phyloP scores from a whole-genome alignment of 2,329 filamentous ascomycete species.

The Diaporthe velutina region DNA sequence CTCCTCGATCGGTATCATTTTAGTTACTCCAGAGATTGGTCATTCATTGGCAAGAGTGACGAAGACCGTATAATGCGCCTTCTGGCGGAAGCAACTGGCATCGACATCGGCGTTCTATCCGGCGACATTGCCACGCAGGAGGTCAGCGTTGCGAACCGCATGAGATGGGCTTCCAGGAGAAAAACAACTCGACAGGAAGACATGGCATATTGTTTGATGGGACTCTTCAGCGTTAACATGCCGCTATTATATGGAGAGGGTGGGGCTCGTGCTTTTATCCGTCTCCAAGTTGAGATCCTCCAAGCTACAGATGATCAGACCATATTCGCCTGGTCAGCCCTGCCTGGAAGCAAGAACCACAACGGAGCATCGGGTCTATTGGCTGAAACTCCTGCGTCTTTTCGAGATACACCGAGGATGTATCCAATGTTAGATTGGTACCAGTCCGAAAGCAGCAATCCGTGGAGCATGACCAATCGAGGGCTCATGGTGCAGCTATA shows the following conservation, averaged over 20 bases:
- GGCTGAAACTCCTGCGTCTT: background rate
- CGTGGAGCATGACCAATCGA: background rate
- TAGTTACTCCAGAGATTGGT: conserved; percentile 42
- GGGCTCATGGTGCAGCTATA: conserved; percentile 3
- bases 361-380: background rate
- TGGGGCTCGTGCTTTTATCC: background rate
- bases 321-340: background rate
- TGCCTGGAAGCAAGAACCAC: background rate
- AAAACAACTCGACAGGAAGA: conserved; percentile 45
- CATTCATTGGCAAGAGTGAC: conserved; percentile 40
- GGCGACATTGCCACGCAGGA: conserved; percentile 5
- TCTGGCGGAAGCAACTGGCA: background rate
- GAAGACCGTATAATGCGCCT: conserved; percentile 31
- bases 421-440: background rate
- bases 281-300: background rate
- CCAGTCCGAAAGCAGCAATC: background rate
- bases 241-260: conserved; percentile 48
- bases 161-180: conserved; percentile 47
- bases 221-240: conserved; percentile 47
- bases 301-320: background rate
- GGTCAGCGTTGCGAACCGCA: conserved; percentile 42
- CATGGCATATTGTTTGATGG: conserved; percentile 46
- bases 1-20: conserved; percentile 42
- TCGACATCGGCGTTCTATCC: background rate
- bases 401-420: background rate